A percentile compares a stretch with the other conserved stretches of the same genome.
These are phyloP conservation scores for Phaeosphaeriaceae sp. DNA, from an alignment of 2,329 filamentous ascomycete species.

Conservation along the genomic window DNA sequence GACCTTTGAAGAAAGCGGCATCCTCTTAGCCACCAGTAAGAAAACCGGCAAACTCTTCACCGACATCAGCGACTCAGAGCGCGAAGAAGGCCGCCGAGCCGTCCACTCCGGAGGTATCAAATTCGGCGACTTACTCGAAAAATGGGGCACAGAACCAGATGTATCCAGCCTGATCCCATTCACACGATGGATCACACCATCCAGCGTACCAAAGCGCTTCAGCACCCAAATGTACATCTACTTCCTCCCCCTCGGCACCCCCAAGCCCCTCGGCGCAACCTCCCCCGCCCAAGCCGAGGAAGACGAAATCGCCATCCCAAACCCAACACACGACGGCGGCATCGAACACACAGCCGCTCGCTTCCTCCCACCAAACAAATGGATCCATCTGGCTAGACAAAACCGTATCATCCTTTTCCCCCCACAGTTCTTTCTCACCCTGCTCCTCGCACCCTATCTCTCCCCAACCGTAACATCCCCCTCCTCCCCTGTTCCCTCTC, in stretches of 20 bases:
- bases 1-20: conserved; percentile 94
- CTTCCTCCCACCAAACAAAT: conserved; percentile 73
- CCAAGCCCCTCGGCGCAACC: too few relatives aligned
- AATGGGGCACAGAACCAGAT: conserved; percentile 68
- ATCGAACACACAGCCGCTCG: conserved; percentile 75
- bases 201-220: conserved; percentile 75
- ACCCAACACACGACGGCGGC: conserved; percentile 74
- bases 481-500: conserved; percentile 30
- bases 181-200: conserved; percentile 89
- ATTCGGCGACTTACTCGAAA: conserved; percentile 70
- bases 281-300: conserved; percentile 42
- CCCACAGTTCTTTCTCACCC: conserved; percentile 80
- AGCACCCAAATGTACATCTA: conserved; percentile 98
- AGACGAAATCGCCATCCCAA: conserved; percentile 66
- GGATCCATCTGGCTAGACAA: conserved; percentile 68
- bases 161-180: conserved; percentile 76
- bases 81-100: conserved; percentile 69
- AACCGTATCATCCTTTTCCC: conserved; percentile 85
- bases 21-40: conserved; percentile 71
- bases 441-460: conserved; percentile 63
- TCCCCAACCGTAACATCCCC: conserved; percentile 38
- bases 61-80: conserved; percentile 63
- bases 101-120: conserved; percentile 71
- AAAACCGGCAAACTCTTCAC: conserved; percentile 62
- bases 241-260: conserved; percentile 71